Percentiles rank a stretch among this genome's conserved stretches.
Evolutionary conservation across 352 stramenopile species (phyloP).

Genomic region (Globisporangium perplexum): DNA sequence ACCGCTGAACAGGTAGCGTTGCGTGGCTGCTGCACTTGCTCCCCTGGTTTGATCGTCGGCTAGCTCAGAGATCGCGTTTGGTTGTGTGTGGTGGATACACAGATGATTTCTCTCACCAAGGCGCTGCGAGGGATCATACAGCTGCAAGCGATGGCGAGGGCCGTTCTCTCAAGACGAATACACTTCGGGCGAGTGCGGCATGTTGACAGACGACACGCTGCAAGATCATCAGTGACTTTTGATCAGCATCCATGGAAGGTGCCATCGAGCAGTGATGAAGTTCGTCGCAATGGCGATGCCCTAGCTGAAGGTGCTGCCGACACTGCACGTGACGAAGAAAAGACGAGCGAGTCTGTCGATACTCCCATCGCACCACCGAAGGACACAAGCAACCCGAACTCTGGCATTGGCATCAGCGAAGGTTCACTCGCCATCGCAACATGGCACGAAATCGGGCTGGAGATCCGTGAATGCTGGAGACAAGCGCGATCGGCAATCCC

Average conservation of each 20-base stretch:
- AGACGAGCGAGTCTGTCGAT: neutral
- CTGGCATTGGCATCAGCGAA: neutral
- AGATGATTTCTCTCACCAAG: conserved; percentile 28
- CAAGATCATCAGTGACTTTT: neutral
- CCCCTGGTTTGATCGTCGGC: neutral
- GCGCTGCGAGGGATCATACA: conserved; percentile 20
- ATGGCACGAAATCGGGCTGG: conserved; percentile 19
- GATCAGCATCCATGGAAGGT: neutral
- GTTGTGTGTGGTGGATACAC: neutral
- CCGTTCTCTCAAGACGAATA: conserved; percentile 15
- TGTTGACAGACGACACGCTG: neutral
- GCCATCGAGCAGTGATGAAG: neutral
- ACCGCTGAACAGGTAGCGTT: conserved; percentile 46
- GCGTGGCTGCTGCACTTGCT: neutral
- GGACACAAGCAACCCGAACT: neutral
- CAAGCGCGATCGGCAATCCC: neutral
- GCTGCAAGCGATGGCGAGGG: conserved; percentile 30
- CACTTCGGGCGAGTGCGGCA: neutral
- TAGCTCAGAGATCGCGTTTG: neutral
- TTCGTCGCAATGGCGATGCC: neutral
- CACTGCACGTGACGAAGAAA: neutral
- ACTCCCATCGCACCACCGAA: neutral
- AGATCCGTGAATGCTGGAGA: conserved; percentile 23
- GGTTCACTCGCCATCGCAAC: neutral
- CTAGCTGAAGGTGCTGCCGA: neutral